Conservation (phyloP, 768 basidiomycete genomes). For the Dentipellis sp. region DNA sequence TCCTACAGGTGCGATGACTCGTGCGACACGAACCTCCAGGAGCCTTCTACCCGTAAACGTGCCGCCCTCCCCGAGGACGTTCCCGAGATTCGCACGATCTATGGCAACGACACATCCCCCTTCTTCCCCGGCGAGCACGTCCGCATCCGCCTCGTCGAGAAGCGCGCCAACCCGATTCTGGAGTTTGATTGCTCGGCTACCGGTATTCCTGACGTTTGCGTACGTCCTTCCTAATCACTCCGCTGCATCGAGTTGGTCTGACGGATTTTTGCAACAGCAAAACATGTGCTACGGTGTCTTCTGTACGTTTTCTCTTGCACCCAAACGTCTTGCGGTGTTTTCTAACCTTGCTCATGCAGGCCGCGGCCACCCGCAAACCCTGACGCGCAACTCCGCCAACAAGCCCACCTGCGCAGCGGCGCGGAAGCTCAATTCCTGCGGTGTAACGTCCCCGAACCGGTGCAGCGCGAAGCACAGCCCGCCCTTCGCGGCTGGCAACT, state of each 20-base stretch:
- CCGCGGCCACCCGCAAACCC: not conserved
- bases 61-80: no score
- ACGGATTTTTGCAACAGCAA: not conserved
- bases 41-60: no score
- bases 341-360: not conserved
- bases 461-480: not conserved
- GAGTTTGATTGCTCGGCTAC: not conserved
- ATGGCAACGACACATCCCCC: not conserved
- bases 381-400: not conserved
- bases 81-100: not conserved
- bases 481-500: not conserved
- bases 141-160: not conserved
- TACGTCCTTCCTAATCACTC: not conserved
- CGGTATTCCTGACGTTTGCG: not conserved
- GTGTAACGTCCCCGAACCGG: not conserved
- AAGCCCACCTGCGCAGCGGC: not conserved
- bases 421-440: not conserved
- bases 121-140: not conserved
- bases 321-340: no score
- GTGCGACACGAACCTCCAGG: no score
- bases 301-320: not conserved
- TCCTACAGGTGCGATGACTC: no score
- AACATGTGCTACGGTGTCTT: not conserved
- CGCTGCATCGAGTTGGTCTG: not conserved
- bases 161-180: not conserved